phyloP scores from a whole-genome alignment of 805 yeast species.

The Spathaspora gorwiae region DNA sequence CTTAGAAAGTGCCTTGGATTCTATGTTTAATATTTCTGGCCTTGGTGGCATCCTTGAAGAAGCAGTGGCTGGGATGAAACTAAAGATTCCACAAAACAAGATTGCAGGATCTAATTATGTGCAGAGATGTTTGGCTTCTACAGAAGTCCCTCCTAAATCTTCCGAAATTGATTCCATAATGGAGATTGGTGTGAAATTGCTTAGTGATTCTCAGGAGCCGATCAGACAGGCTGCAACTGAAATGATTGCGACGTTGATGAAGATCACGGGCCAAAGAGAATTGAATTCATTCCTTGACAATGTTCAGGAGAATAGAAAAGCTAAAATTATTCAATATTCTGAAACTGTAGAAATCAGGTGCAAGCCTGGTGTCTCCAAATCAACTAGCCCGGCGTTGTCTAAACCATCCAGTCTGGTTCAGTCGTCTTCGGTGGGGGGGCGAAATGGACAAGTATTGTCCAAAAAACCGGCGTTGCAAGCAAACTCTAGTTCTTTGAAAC shows the following conservation, averaged over 20 bases:
- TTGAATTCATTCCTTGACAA: constrained; percentile 55
- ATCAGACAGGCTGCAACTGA: constrained; percentile 75
- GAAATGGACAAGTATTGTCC: not conserved
- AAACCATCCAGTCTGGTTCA: not conserved
- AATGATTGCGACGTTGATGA: constrained; percentile 75
- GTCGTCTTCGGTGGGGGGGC: constrained; percentile 9
- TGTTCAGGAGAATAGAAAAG: constrained; percentile 71
- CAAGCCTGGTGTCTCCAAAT: constrained; percentile 2
- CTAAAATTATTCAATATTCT: constrained; percentile 57
- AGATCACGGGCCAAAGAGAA: constrained; percentile 72
- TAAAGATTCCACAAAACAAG: constrained; percentile 80
- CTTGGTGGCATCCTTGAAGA: constrained; percentile 57
- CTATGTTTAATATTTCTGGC: constrained; percentile 50
- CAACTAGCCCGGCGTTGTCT: constrained; percentile 3
- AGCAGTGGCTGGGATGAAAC: constrained; percentile 53
- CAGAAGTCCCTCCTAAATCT: constrained; percentile 45
- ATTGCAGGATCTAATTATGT: constrained; percentile 65
- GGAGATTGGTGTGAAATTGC: constrained; percentile 53
- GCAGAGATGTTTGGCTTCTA: constrained; percentile 54
- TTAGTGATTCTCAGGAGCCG: constrained; percentile 80
- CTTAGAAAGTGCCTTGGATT: constrained; percentile 59
- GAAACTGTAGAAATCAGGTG: constrained; percentile 51
- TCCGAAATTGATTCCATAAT: constrained; percentile 56
- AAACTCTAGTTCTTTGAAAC: not conserved
- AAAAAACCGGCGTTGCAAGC: not conserved